Conservation (phyloP, 768 basidiomycete species). For the Tylopilus sp. region DNA sequence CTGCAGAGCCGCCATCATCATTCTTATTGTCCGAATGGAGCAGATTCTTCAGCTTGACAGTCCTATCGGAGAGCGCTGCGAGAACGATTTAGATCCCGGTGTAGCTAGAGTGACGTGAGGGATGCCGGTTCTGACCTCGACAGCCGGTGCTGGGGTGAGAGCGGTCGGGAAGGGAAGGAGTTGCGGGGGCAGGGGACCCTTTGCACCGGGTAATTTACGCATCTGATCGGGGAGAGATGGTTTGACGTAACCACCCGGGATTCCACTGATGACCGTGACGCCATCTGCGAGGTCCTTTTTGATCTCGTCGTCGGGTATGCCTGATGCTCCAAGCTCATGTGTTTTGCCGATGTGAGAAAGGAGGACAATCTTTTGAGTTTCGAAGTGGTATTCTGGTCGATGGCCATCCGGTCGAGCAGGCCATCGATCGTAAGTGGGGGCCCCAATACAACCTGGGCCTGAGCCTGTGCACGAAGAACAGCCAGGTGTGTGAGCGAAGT, state of each 20-base stretch:
- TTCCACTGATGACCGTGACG: constrained; percentile 66
- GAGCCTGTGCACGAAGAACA: constrained; percentile 39
- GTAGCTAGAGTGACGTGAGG: too few species aligned
- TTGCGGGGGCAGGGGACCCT: constrained; percentile 19
- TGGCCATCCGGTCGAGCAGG: constrained; percentile 88
- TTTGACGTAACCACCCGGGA: constrained; percentile 39
- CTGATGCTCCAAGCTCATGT: constrained; percentile 86
- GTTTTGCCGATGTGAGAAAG: constrained; percentile 89
- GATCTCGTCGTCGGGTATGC: constrained; percentile 78
- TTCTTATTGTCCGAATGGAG: constrained; percentile 98
- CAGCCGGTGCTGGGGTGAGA: not conserved
- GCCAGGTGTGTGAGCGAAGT: constrained; percentile 75
- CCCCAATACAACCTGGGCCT: constrained; percentile 17
- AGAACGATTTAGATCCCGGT: constrained; percentile 93
- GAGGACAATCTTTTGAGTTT: constrained; percentile 89
- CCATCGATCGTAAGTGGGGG: constrained; percentile 55
- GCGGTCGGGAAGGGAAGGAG: constrained; percentile 10
- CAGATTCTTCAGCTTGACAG: constrained; percentile 83
- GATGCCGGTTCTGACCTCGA: not conserved
- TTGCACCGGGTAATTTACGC: constrained; percentile 16
- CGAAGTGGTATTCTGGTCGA: constrained; percentile 93
- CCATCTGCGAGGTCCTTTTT: constrained; percentile 78
- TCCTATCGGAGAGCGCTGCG: constrained; percentile 86
- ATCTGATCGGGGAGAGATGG: constrained; percentile 47
- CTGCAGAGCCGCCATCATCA: too few species aligned